Conservation (phyloP, 2,329 filamentous ascomycete species). For the Ceratocystis harringtonii region DNA sequence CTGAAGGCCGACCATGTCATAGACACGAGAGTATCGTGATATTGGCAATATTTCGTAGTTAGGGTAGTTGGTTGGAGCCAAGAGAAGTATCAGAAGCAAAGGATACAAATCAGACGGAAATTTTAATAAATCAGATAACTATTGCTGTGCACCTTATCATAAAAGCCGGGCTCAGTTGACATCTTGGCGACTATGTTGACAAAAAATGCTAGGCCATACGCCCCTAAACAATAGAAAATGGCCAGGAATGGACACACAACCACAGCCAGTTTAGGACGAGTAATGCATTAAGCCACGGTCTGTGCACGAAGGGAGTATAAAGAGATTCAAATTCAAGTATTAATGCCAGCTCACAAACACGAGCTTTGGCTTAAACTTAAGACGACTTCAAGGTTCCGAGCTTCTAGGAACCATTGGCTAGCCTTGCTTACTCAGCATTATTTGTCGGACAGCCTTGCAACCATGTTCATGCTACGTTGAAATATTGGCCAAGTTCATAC, state of each 20-base stretch:
- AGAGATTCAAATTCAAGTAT: background rate
- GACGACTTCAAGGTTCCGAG: background rate
- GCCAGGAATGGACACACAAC: background rate
- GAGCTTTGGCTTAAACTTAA: too few species aligned
- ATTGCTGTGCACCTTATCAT: background rate
- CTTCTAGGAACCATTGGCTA: background rate
- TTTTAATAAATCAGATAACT: background rate
- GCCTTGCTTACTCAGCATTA: constrained; percentile 8
- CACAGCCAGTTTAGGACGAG: background rate
- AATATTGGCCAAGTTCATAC: background rate
- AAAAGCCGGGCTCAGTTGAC: background rate
- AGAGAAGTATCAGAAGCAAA: background rate
- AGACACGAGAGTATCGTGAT: background rate
- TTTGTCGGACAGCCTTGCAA: background rate
- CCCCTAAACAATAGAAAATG: background rate
- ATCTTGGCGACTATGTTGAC: background rate
- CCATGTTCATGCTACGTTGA: background rate
- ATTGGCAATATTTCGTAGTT: background rate
- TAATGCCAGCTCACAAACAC: too few species aligned
- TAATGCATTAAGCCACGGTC: background rate
- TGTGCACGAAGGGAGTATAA: background rate
- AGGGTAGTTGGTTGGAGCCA: background rate
- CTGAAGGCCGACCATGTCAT: constrained; percentile 11
- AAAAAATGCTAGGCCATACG: background rate
- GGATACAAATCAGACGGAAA: background rate